Evolutionary conservation across 106 monocot genomes (phyloP), one percentile per base, ranked within the genome.

Genomic region (Phalaenopsis equestris): DNA sequence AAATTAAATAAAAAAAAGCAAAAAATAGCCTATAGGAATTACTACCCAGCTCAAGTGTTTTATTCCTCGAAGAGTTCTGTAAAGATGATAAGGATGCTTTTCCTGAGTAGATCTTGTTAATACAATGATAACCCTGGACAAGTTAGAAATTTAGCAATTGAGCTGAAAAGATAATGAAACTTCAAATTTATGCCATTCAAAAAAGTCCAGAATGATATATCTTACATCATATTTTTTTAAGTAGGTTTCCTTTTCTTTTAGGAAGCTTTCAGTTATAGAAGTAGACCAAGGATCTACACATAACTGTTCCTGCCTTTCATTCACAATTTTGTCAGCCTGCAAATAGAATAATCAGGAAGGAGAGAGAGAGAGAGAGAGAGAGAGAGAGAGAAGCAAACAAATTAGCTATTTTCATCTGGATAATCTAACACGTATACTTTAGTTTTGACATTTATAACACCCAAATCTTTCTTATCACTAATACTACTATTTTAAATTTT

Each of bases 31-130:
- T 36, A 65, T 19, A 23, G 39, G 46, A 64, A 37, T 19, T 10
- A 75, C 75, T 90, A 97, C 96, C 96, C 79, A 97, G 77, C 56
- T 94, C 92, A 79, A 97, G 79, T 47, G 94, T 52, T 82, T 92
- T 90, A 81, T 93, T 93, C 78, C 93, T 83, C 76, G 88, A 93
- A 73, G 70, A 83, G 47, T 72, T 86, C 19, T 87, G 79, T 57
- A 89, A 76, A 55, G 86, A 87, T 75, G 86, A 78, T 30, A 93
- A 75, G 17, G 90, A 80, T 61, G 85, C 76, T 85, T 93, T 88
- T 82, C 93, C 93, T 15, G 82, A 80, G 56, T 88, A 93, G 21
- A 15, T 61, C 77, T 93, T 93, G 49, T 46, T 88, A 79, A 82
- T 93, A 78, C 78, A 79, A 75, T 85, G 73, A 85, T 74, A 93